A percentile compares a stretch with the other conserved stretches of the same genome.
Evolutionary conservation across 306 rosid genomes (phyloP).

Genomic region (Crotalaria pallida): DNA sequence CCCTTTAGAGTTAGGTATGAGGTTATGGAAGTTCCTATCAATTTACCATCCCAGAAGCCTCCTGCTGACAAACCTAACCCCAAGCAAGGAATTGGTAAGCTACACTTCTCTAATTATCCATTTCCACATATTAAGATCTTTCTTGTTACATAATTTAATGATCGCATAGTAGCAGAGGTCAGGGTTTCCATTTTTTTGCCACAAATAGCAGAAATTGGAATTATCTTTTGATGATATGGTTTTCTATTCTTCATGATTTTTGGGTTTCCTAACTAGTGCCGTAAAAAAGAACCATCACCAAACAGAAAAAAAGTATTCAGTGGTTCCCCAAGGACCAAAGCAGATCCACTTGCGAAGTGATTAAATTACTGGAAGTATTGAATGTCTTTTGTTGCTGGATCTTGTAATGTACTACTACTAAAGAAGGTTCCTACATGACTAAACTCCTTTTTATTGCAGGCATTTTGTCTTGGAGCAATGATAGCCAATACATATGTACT

Average conservation of each 20-base stretch:
- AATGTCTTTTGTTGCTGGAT: not conserved
- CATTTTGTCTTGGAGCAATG: conserved; percentile 81
- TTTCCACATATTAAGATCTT: not conserved
- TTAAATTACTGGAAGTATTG: not conserved
- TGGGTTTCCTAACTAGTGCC: not conserved
- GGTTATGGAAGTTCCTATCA: conserved; percentile 69
- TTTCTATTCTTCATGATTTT: conserved; percentile 15
- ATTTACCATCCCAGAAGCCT: conserved; percentile 91
- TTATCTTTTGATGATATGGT: conserved; percentile 1
- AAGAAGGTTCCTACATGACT: not conserved
- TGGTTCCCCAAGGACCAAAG: not conserved
- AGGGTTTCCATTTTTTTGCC: not conserved
- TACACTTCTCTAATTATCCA: conserved; percentile 9
- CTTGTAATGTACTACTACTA: conserved; percentile 2
- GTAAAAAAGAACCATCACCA: not conserved
- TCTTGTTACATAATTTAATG: conserved; percentile 4
- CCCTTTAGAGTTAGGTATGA: conserved; percentile 88
- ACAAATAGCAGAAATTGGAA: not conserved
- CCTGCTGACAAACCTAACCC: conserved; percentile 93
- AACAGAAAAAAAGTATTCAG: conserved; percentile 1
- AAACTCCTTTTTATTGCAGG: conserved; percentile 42
- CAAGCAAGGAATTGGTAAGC: conserved; percentile 95
- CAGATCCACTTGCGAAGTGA: not conserved
- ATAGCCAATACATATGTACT: conserved; percentile 87
- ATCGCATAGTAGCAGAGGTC: not conserved